phyloP scores from a whole-genome alignment of 1,139 yeast species.

The Kodamaea alishanica region DNA sequence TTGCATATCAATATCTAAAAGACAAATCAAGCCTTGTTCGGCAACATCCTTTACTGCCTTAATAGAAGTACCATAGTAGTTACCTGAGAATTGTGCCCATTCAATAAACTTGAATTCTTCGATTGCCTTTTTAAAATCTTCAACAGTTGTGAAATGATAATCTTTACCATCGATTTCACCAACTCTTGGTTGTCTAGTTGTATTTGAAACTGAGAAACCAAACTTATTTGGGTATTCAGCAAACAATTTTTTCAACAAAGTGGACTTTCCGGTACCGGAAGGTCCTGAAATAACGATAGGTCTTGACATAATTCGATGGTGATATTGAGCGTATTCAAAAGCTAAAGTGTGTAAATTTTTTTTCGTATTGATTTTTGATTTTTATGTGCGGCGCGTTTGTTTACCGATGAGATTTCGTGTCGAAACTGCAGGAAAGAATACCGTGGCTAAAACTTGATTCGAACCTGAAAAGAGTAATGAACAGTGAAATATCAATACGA shows the following conservation, averaged over 20 bases:
- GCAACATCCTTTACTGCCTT: conserved; percentile 79
- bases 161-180: conserved; percentile 91
- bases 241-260: conserved; percentile 81
- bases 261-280: conserved; percentile 95
- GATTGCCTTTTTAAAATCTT: conserved; percentile 72
- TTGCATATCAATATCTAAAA: conserved; percentile 97
- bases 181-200: conserved; percentile 86
- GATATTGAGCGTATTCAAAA: neutral
- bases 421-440: too few relatives aligned
- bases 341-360: neutral
- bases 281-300: conserved; percentile 98
- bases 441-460: too few relatives aligned
- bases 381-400: too few relatives aligned
- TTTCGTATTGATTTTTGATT: too few relatives aligned
- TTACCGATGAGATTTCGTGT: too few relatives aligned
- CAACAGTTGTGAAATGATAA: conserved; percentile 80
- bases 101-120: conserved; percentile 78
- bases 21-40: conserved; percentile 66
- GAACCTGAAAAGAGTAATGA: too few relatives aligned
- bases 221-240: conserved; percentile 85
- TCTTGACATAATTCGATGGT: conserved; percentile 34
- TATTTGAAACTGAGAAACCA: conserved; percentile 93
- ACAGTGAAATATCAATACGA: too few relatives aligned
- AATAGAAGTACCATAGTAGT: conserved; percentile 91
- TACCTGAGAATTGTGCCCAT: conserved; percentile 97